Conservation (phyloP, 164 flowering plant species). For the Chloranthus sessilifolius region DNA sequence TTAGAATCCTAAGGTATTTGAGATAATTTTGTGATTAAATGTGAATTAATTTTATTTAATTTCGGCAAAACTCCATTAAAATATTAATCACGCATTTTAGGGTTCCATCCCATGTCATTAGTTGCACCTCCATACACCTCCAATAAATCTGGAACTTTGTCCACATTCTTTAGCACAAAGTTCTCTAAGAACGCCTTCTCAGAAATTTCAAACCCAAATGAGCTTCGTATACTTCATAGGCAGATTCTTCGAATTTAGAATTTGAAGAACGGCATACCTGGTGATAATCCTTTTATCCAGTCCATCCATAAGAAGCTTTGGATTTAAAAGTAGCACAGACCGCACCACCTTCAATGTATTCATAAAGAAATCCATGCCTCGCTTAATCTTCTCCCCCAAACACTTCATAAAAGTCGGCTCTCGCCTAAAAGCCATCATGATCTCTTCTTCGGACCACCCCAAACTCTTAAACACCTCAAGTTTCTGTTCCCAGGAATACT, state of each 20-base stretch:
- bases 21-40: no score
- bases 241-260: no score
- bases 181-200: neutral
- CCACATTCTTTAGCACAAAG: neutral
- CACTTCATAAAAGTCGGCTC: slow-evolving; percentile 5
- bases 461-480: slow-evolving; percentile 16
- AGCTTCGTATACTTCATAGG: slow-evolving; percentile 1
- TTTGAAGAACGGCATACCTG: slow-evolving; percentile 11
- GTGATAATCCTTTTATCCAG: slow-evolving; percentile 17
- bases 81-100: no score
- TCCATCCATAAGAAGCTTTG: slow-evolving; percentile 6
- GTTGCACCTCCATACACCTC: no score
- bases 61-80: no score
- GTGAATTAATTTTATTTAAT: no score
- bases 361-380: slow-evolving; percentile 9
- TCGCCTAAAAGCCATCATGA: slow-evolving; percentile 6
- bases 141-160: no score
- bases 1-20: no score
- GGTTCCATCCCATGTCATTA: no score
- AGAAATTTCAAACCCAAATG: neutral
- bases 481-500: slow-evolving; percentile 16
- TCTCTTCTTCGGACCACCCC: slow-evolving; percentile 19
- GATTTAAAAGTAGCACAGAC: slow-evolving; percentile 1
- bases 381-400: slow-evolving; percentile 17
- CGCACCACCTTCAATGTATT: slow-evolving; percentile 13